Conservation (phyloP, 140 eudicot species). For the Flaveria floridana region DNA sequence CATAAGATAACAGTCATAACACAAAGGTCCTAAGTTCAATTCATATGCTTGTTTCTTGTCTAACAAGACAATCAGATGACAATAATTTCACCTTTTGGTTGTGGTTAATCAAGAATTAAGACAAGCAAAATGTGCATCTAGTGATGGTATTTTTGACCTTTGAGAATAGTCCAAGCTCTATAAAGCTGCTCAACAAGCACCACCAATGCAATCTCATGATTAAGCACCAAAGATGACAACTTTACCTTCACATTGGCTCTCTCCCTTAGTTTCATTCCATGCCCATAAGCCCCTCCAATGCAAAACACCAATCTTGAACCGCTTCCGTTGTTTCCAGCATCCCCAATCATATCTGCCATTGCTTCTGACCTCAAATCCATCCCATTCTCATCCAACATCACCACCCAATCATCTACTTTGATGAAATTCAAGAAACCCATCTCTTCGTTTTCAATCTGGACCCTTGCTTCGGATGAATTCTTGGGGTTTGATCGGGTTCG, state of each 20-base stretch:
- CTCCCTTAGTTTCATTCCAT: conserved; percentile 64
- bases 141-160: conserved; percentile 88
- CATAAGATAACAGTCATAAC: no score
- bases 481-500: conserved; percentile 72
- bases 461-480: conserved; percentile 61
- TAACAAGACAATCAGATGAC: no score
- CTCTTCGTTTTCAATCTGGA: conserved; percentile 78
- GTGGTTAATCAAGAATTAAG: neutral
- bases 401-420: conserved; percentile 75
- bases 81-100: neutral
- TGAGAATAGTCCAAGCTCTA: conserved; percentile 92
- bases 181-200: conserved; percentile 76
- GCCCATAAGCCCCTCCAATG: conserved; percentile 91
- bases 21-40: neutral
- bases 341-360: conserved; percentile 77
- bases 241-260: conserved; percentile 61
- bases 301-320: conserved; percentile 67
- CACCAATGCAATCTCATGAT: conserved; percentile 79
- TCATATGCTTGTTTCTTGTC: neutral
- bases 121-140: conserved; percentile 33
- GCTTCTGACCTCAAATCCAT: conserved; percentile 59
- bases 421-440: conserved; percentile 55
- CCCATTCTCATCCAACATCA: conserved; percentile 85
- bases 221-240: conserved; percentile 72
- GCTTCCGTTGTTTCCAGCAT: conserved; percentile 57